A percentile compares a stretch with the other conserved stretches of the same genome.
Evolutionary conservation across 2,329 filamentous ascomycete genomes (phyloP).

Genomic region (Talaromyces funiculosus): DNA sequence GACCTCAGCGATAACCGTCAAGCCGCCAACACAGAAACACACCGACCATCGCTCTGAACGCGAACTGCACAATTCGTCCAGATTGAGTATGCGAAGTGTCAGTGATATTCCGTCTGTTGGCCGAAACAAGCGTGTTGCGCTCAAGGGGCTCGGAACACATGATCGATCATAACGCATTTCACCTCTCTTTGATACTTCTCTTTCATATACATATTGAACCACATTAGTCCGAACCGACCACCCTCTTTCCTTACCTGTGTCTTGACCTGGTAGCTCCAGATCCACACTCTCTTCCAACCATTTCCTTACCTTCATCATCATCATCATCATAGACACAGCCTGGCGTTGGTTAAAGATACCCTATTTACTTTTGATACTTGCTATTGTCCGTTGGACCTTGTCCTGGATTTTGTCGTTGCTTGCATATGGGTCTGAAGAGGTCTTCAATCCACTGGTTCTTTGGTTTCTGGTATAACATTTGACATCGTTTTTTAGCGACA

Average conservation of each 20-base stretch:
- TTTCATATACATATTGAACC: not conserved
- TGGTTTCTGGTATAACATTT: not conserved
- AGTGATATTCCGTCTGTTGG: constrained; percentile 34
- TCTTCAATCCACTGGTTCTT: not conserved
- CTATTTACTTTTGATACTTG: not conserved
- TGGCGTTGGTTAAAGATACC: constrained; percentile 5
- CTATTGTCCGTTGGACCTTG: not conserved
- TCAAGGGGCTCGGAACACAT: constrained; percentile 28
- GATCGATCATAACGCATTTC: constrained; percentile 17
- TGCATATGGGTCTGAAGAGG: not conserved
- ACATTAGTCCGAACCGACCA: not conserved
- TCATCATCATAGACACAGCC: constrained; percentile 1
- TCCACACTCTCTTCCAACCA: not conserved
- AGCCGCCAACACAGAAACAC: constrained; percentile 22
- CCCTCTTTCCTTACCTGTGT: not conserved
- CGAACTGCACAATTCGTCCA: constrained; percentile 24
- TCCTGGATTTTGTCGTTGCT: not conserved
- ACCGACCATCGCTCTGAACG: constrained; percentile 15
- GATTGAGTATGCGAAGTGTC: constrained; percentile 24
- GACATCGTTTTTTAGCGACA: not conserved
- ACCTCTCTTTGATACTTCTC: not conserved
- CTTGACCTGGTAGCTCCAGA: not conserved
- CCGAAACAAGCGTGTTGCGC: constrained; percentile 33
- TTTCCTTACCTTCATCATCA: not conserved
- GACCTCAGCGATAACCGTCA: constrained; percentile 29